Base-by-base conservation (phyloP, 805 yeast species). In the Grigorovia jiainica region DNA sequence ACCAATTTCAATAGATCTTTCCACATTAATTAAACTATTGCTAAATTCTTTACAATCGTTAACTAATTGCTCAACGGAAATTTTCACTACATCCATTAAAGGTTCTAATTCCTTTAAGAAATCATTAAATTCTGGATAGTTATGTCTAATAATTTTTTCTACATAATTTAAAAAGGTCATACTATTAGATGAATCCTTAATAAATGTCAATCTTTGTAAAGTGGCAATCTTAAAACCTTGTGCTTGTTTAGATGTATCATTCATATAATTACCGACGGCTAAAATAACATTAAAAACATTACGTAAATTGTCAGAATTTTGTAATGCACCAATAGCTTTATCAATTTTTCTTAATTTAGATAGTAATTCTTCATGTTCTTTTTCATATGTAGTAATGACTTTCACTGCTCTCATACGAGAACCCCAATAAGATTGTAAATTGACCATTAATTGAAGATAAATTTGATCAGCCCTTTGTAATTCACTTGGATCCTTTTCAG, bases 241-340 rank as follows among this genome's bases (percentile, higher is more conserved):
- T 1, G 97, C 97, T 59, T 87, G 95, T 53, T 87, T 89, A 2
- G 86, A 71, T n/a, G 78, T 68, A 54, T 87, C 95, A 59, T 94
- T 92, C 98, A 92, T 92, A 60, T 80, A 90, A 60, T 92, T 92
- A 45, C 98, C 99, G 39, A 92, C 92, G 4, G 89, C 80, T 48
- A 89, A 68, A 47, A 92, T 90, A 37, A 92, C 77, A 43, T 85
- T 87, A 54, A 94, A 73, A 13, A 92, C 78, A 42, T 76, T 73
- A 47, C 78, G 75, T 55, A 94, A 70, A 40, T 78, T 76, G 15
- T 73, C 74, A 1, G 95, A 85, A 20, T 72, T 68, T 46, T 75
- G 74, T 31, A 90, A 70, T 34, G 79, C 70, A 33, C 73, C 73
- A 34, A 80, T 77, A 0, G 96, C 96, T 18, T 69, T 71, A 52